Conservation (phyloP, 2,329 filamentous ascomycete species). For the Alternaria sp. region DNA sequence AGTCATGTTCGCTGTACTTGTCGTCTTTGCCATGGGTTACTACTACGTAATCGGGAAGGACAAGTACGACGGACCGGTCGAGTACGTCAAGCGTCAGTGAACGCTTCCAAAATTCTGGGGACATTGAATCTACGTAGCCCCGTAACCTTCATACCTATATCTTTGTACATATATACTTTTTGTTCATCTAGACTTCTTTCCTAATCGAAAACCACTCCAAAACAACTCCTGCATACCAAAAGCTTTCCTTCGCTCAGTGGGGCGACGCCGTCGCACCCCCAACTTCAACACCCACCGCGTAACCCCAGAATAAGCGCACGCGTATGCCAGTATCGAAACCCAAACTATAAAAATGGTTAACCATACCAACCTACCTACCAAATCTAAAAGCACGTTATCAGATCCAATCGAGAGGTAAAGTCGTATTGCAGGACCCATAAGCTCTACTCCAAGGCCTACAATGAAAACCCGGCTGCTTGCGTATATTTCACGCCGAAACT, state of each 20-base stretch:
- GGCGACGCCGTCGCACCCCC: background rate
- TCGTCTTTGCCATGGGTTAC: conserved; percentile 50
- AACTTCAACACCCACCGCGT: background rate
- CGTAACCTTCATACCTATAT: background rate
- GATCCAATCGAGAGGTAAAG: no score
- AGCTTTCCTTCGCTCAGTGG: background rate
- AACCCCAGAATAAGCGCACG: background rate
- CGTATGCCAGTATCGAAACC: no score
- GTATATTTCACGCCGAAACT: background rate
- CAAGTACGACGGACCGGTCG: conserved; percentile 36
- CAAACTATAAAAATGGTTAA: no score
- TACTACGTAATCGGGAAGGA: conserved; percentile 50
- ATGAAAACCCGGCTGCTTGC: background rate
- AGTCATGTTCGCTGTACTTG: conserved; percentile 50
- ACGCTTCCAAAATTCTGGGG: background rate
- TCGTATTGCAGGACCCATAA: no score
- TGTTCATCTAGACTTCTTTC: background rate
- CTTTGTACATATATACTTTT: background rate
- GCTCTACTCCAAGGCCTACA: no score
- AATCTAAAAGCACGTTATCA: no score
- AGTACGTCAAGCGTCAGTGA: conserved; percentile 1
- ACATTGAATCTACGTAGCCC: background rate
- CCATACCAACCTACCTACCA: no score
- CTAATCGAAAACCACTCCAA: background rate
- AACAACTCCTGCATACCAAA: background rate